Percentiles rank a stretch among this genome's conserved stretches.
Conservation (phyloP, 2,329 filamentous ascomycete species). For the Sphaceloma murrayae region DNA sequence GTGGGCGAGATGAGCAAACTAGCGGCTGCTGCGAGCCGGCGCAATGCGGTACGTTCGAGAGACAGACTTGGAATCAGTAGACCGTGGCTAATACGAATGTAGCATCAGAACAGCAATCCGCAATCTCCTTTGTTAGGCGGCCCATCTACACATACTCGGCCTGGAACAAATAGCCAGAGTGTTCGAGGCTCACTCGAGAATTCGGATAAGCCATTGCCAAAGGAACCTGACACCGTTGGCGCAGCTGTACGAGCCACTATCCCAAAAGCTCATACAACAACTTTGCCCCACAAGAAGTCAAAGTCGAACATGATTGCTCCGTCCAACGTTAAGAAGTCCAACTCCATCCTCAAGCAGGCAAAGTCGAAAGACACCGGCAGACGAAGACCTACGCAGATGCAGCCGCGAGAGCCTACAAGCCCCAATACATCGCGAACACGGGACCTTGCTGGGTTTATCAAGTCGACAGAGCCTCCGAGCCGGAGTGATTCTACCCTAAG, state of each 20-base stretch:
- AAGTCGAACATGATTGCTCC: slow-evolving; percentile 5
- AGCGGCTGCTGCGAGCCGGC: slow-evolving; percentile 72
- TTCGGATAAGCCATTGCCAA: slow-evolving; percentile 23
- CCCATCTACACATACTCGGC: neutral
- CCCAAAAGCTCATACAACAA: slow-evolving; percentile 15
- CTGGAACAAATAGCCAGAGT: neutral
- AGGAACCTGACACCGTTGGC: slow-evolving; percentile 20
- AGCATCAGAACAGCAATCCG: slow-evolving; percentile 10
- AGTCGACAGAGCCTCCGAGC: slow-evolving; percentile 5
- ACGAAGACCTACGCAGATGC: slow-evolving; percentile 2
- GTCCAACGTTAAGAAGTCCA: slow-evolving; percentile 1
- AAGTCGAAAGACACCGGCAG: slow-evolving; percentile 3
- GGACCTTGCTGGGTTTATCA: slow-evolving; percentile 12
- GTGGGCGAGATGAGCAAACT: slow-evolving; percentile 78
- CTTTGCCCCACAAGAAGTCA: slow-evolving; percentile 2
- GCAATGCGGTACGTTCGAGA: slow-evolving; percentile 64
- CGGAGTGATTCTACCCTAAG: no score
- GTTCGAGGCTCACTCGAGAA: slow-evolving; percentile 2
- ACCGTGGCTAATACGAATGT: slow-evolving; percentile 12
- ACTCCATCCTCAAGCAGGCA: slow-evolving; percentile 1
- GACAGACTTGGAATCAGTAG: neutral
- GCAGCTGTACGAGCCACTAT: slow-evolving; percentile 19
- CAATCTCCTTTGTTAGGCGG: neutral
- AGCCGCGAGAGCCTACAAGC: slow-evolving; percentile 11
- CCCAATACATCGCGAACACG: slow-evolving; percentile 7